phyloP scores from a whole-genome alignment of 2,329 filamentous ascomycete genomes.

The Monosporascus sp. region DNA sequence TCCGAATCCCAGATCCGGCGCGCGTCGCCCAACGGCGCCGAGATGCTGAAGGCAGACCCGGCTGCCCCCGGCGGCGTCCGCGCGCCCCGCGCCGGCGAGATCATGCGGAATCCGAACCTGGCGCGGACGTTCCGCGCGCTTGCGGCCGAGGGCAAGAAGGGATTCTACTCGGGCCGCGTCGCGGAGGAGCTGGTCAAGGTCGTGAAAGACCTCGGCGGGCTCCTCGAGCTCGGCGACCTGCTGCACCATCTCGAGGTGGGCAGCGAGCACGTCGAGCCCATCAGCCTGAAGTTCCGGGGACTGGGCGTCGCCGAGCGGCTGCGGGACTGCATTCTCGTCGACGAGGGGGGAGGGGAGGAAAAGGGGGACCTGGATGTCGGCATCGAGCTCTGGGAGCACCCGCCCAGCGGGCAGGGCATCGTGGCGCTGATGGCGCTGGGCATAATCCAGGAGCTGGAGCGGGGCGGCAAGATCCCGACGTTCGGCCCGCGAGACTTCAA shows the following conservation, averaged over 20 bases:
- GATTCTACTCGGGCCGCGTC: constrained; percentile 83
- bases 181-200: constrained; percentile 78
- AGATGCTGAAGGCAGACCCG: constrained; percentile 79
- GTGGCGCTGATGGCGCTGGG: constrained; percentile 92
- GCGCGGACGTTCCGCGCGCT: constrained; percentile 76
- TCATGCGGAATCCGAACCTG: constrained; percentile 80
- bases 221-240: constrained; percentile 74
- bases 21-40: constrained; percentile 79
- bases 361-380: constrained; percentile 38
- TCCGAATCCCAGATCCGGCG: constrained; percentile 58
- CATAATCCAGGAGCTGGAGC: constrained; percentile 81
- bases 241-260: constrained; percentile 63
- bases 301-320: constrained; percentile 39
- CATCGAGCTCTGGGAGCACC: constrained; percentile 91
- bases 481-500: constrained; percentile 75
- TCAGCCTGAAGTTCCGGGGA: constrained; percentile 72
- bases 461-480: constrained; percentile 63
- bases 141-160: constrained; percentile 75
- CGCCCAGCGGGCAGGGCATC: constrained; percentile 93
- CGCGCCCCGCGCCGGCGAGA: constrained; percentile 73
- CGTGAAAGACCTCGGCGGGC: constrained; percentile 68
- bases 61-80: constrained; percentile 63
- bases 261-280: constrained; percentile 76
- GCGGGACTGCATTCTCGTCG: constrained; percentile 26
- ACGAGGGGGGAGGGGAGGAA: constrained; percentile 30